Conservation (phyloP, 208 protist genomes). For the Zelonia costaricensis region DNA sequence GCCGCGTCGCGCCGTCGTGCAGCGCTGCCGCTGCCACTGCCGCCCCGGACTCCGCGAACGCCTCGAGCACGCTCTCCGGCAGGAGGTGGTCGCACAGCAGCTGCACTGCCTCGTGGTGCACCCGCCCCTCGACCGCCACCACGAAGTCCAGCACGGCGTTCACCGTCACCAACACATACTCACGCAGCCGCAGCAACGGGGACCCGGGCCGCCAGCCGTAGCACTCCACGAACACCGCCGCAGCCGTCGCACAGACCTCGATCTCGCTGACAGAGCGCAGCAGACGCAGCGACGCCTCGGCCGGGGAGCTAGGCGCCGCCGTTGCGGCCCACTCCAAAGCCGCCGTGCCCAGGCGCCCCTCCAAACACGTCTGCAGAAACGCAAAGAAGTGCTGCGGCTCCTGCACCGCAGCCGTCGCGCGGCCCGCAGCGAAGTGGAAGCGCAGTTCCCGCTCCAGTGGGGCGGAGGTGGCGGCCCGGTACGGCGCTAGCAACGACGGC, state of each 20-base stretch:
- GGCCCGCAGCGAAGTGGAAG: slow-evolving; percentile 64
- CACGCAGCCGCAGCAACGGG: slow-evolving; percentile 24
- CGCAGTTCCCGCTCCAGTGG: slow-evolving; percentile 60
- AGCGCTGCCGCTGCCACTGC: slow-evolving; percentile 32
- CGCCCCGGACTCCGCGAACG: slow-evolving; percentile 27
- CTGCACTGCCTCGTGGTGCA: slow-evolving; percentile 11
- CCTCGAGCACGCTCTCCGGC: slow-evolving; percentile 20
- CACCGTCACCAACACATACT: slow-evolving; percentile 30
- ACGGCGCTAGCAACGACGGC: slow-evolving; percentile 36
- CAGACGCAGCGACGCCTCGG: slow-evolving; percentile 5
- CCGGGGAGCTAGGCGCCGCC: neutral
- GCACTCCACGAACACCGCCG: slow-evolving; percentile 39
- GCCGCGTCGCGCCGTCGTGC: slow-evolving; percentile 23
- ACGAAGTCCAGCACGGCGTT: slow-evolving; percentile 52
- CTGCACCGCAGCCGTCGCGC: slow-evolving; percentile 39
- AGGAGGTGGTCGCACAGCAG: slow-evolving; percentile 31
- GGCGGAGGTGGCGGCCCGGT: slow-evolving; percentile 28
- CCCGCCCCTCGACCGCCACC: slow-evolving; percentile 10
- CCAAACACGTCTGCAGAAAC: slow-evolving; percentile 50
- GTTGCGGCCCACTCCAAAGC: neutral
- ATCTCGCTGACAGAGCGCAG: slow-evolving; percentile 10
- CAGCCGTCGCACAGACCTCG: slow-evolving; percentile 25
- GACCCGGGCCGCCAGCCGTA: slow-evolving; percentile 50
- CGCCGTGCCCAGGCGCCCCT: slow-evolving; percentile 21
- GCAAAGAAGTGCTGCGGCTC: slow-evolving; percentile 81